Conservation (phyloP, 2,329 filamentous ascomycete genomes). For the Phoma sp. region DNA sequence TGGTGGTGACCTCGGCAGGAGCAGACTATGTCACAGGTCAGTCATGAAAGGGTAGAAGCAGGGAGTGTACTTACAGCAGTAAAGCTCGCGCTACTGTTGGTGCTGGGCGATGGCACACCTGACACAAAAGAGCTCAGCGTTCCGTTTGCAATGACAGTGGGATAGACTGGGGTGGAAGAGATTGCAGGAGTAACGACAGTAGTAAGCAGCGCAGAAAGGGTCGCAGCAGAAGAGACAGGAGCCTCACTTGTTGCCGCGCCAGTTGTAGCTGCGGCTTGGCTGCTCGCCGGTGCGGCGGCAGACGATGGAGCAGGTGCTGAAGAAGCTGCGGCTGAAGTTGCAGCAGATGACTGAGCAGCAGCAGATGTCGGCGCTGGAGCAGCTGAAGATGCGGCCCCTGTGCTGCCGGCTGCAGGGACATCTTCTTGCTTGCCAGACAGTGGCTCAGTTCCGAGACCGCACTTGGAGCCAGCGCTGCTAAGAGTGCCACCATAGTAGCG, state of each 20-base stretch:
- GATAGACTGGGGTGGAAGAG: neutral
- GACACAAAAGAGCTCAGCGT: constrained; percentile 13
- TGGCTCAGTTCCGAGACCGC: constrained; percentile 26
- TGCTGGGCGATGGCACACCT: constrained; percentile 13
- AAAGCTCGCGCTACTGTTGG: constrained; percentile 23
- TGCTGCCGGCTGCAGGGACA: constrained; percentile 22
- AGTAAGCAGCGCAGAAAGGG: neutral
- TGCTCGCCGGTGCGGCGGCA: constrained; percentile 1
- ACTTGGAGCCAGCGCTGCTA: constrained; percentile 38
- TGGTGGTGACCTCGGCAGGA: constrained; percentile 24
- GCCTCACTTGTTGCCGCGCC: constrained; percentile 2
- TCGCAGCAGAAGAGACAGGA: constrained; percentile 9
- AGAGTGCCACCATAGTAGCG: constrained; percentile 52
- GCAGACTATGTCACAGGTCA: constrained; percentile 17
- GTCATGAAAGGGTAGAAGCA: neutral
- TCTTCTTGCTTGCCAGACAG: constrained; percentile 29
- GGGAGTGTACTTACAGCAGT: constrained; percentile 21
- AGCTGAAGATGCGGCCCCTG: constrained; percentile 12
- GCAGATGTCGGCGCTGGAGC: constrained; percentile 16
- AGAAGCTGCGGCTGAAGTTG: constrained; percentile 1
- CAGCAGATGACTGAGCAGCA: neutral
- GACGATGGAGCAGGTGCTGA: constrained; percentile 7
- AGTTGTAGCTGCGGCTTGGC: neutral
- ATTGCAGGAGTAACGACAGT: neutral
- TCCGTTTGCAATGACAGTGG: neutral